Base-by-base conservation (phyloP, 192 early-diverging fungal genomes). In the Dispira parvispora region DNA sequence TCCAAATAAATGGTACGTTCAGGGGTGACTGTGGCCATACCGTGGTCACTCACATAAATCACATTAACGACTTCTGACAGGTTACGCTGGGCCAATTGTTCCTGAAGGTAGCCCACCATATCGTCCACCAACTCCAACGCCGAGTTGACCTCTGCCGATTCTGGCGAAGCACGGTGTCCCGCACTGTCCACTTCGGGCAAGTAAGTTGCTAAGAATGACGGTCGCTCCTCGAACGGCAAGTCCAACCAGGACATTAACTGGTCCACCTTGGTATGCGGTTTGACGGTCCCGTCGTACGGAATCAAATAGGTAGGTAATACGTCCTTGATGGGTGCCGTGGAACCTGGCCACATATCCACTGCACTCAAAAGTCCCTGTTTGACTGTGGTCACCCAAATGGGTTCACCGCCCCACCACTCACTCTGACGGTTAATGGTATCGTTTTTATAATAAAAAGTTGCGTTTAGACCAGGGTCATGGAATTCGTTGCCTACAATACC, bases 311-410 rank as follows among this genome's bases (percentile, higher is more conserved):
- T 88, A 8, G 94, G 88, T 16, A 65, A 62, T 0, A 64, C 60
- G 0, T 74, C 70, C 46, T 73, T 63, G 28, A 88, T 79, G 3
- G 69, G 54, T 0, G 89, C 75, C 16, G 80, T 77, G 6, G 82
- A 81, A n/a, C 88, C 89, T 3, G 85, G 88, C 92, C 92, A 96
- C 89, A 94, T 93, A 63, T 85, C 77, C 9, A 90, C 83, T 8
- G 76, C 91, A 0, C 88, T 77, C 50, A 65, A 65, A 47, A 84
- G 66, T 10, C 82, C 81, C 62, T 91, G 84, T 43, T 75, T 80
- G 14, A 81, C 85, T n/a, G 85, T 78, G 0, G 91, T 91, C 46
- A 86, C 80, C 94, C 94, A 96, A 42, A 96, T 88, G 64, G 90
- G 90, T 69, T 91, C 88, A 16, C 89, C 91, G 32, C 79, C 78